Conservation (phyloP, 805 yeast species). For the Candida sakaeoensis region DNA sequence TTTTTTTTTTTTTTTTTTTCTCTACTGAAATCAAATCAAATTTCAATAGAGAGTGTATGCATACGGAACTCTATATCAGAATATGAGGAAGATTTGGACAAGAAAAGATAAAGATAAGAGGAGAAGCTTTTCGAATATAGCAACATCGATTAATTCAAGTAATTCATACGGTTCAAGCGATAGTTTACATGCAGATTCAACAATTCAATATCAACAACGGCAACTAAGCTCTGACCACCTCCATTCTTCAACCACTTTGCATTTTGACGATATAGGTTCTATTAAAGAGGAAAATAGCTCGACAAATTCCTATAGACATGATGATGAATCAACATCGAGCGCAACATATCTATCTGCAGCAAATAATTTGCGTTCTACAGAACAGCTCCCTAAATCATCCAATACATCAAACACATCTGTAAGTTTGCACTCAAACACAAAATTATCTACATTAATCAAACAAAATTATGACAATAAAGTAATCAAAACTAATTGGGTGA, state of each 20-base stretch:
- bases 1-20: too few relatives aligned
- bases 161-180: background rate
- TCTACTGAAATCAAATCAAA: background rate
- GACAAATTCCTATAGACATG: background rate
- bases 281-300: background rate
- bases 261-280: conserved; percentile 3
- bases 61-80: background rate
- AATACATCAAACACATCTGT: background rate
- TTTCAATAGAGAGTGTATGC: background rate
- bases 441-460: conserved; percentile 13
- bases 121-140: conserved; percentile 14
- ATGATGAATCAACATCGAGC: background rate
- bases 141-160: background rate
- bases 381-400: background rate
- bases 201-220: conserved; percentile 1
- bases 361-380: background rate
- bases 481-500: conserved; percentile 35
- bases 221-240: background rate
- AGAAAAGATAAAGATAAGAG: conserved; percentile 26
- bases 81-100: conserved; percentile 28
- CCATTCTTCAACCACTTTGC: conserved; percentile 3
- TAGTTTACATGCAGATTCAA: background rate
- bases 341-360: background rate
- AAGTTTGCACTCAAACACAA: background rate
- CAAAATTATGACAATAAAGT: conserved; percentile 30